Conservation (phyloP, 345 rosid genomes). For the Physaria fendleri region DNA sequence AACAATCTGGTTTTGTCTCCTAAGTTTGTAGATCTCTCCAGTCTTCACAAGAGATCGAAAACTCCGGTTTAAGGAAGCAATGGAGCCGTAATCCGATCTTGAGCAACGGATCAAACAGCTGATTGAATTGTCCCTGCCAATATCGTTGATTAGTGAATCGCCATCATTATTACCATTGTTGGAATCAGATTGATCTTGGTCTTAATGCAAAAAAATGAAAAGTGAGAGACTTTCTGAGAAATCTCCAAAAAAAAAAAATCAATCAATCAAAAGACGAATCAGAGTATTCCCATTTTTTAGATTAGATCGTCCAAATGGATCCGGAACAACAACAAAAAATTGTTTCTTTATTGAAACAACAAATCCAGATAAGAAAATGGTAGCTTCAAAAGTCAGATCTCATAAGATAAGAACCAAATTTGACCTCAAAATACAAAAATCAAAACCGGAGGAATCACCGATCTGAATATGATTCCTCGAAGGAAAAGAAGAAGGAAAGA, state of each 20-base stretch:
- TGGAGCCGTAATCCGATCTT: constrained; percentile 41
- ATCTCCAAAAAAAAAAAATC: not conserved
- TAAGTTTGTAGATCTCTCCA: constrained; percentile 45
- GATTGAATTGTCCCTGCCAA: constrained; percentile 65
- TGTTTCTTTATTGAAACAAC: not conserved
- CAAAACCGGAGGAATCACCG: constrained; percentile 2
- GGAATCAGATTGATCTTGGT: constrained; percentile 6
- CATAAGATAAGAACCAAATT: constrained; percentile 14
- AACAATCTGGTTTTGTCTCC: constrained; percentile 32
- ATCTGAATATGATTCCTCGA: constrained; percentile 32
- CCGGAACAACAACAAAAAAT: not conserved
- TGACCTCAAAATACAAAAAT: not conserved
- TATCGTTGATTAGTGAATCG: constrained; percentile 40
- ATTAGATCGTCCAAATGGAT: not conserved
- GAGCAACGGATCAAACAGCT: constrained; percentile 60
- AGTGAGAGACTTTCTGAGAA: not conserved
- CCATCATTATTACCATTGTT: constrained; percentile 26
- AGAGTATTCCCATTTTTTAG: constrained; percentile 3
- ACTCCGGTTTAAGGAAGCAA: constrained; percentile 39
- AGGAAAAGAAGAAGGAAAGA: not conserved
- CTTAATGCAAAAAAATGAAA: not conserved
- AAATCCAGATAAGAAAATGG: not conserved
- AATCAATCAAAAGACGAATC: not conserved
- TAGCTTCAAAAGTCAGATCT: constrained; percentile 32
- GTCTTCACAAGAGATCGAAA: constrained; percentile 41